Conservation (phyloP, 2,329 filamentous ascomycete genomes). For the Shiraia bambusicola region DNA sequence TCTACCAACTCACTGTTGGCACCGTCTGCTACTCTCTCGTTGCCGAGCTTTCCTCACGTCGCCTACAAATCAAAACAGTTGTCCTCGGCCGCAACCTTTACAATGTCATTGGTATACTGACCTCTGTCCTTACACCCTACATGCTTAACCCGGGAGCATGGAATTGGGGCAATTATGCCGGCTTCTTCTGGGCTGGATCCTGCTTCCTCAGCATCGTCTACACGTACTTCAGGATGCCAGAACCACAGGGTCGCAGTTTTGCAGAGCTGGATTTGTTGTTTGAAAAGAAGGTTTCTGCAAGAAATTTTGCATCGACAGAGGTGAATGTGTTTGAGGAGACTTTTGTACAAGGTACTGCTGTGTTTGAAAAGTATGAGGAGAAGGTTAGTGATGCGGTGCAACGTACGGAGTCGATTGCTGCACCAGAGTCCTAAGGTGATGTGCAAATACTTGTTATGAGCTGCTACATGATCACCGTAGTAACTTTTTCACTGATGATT, state of each 20-base stretch:
- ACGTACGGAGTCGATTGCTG: slow-evolving; percentile 19
- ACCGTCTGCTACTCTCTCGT: slow-evolving; percentile 7
- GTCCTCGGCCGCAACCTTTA: slow-evolving; percentile 76
- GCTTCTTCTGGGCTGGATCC: slow-evolving; percentile 84
- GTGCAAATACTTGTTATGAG: no score
- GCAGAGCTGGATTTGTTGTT: slow-evolving; percentile 86
- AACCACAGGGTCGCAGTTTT: slow-evolving; percentile 77
- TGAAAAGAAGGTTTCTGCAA: slow-evolving; percentile 68
- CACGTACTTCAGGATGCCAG: slow-evolving; percentile 77
- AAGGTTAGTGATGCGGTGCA: slow-evolving; percentile 27
- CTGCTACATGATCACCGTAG: neutral
- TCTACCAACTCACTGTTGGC: slow-evolving; percentile 6
- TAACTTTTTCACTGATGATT: no score
- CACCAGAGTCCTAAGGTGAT: no score
- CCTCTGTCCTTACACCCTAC: slow-evolving; percentile 80
- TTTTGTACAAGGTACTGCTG: slow-evolving; percentile 27
- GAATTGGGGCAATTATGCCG: slow-evolving; percentile 85
- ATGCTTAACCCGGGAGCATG: slow-evolving; percentile 88
- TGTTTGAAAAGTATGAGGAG: slow-evolving; percentile 41
- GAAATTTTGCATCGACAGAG: slow-evolving; percentile 66
- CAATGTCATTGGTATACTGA: slow-evolving; percentile 80
- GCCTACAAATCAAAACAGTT: slow-evolving; percentile 79
- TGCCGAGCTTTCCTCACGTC: slow-evolving; percentile 4
- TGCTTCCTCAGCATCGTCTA: slow-evolving; percentile 81
- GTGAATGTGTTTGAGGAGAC: slow-evolving; percentile 56